Evolutionary conservation across 148 eudicot species (phyloP).

Genomic region (Pharnaceum exiguum): DNA sequence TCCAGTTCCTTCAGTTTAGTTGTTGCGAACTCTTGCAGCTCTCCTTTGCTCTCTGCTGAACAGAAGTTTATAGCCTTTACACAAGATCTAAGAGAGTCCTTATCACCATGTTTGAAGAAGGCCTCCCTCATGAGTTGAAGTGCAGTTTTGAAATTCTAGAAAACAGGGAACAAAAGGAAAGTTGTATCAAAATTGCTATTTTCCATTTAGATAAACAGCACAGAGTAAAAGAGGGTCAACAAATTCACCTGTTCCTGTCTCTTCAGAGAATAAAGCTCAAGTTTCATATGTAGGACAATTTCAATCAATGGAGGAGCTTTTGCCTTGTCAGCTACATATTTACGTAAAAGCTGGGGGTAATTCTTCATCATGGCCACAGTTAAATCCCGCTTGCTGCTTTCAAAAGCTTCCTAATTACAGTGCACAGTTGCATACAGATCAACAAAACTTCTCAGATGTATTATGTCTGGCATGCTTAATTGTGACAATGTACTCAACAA

Average conservation of each 20-base stretch:
- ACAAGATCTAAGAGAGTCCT: constrained; percentile 82
- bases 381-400: constrained; percentile 56
- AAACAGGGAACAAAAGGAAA: constrained; percentile 10
- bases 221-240: not conserved
- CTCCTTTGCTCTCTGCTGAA: constrained; percentile 69
- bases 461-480: too few species aligned
- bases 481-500: too few species aligned
- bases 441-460: not conserved
- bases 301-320: constrained; percentile 79
- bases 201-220: not conserved
- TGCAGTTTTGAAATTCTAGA: constrained; percentile 66
- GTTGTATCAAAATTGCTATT: not conserved
- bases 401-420: constrained; percentile 64
- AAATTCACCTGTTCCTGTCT: constrained; percentile 88
- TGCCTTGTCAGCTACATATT: constrained; percentile 76
- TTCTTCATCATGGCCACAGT: constrained; percentile 82
- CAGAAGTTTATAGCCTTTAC: constrained; percentile 73
- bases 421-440: too few species aligned
- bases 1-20: constrained; percentile 75
- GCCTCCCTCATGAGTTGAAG: constrained; percentile 82
- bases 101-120: constrained; percentile 86
- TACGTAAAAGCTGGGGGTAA: constrained; percentile 79
- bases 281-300: constrained; percentile 64
- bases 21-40: constrained; percentile 80
- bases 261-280: constrained; percentile 91